Conservation (phyloP, 805 yeast genomes). For the Saccharomycopsis sp. region DNA sequence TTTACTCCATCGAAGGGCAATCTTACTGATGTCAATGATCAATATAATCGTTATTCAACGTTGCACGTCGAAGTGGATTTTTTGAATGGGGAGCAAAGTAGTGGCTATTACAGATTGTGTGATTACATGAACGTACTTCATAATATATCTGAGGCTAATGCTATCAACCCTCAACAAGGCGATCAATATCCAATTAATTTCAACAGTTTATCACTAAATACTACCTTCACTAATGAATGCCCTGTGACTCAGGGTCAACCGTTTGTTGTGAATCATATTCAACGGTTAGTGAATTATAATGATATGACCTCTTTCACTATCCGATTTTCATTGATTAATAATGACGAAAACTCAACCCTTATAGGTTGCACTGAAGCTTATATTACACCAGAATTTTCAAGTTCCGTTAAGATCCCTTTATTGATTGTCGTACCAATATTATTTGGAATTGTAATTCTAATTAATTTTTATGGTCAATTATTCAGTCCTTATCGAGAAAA, state of each 20-base stretch:
- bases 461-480: constrained; percentile 32
- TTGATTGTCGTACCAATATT: constrained; percentile 35
- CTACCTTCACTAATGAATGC: constrained; percentile 22
- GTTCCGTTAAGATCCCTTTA: constrained; percentile 34
- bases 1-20: background rate
- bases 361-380: constrained; percentile 43
- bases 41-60: constrained; percentile 43
- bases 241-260: constrained; percentile 27
- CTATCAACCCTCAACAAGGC: background rate
- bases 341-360: constrained; percentile 30
- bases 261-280: constrained; percentile 25
- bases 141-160: background rate
- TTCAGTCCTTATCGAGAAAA: constrained; percentile 57
- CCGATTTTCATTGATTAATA: constrained; percentile 35
- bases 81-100: constrained; percentile 35
- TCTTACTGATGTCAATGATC: constrained; percentile 37
- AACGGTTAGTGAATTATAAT: constrained; percentile 25
- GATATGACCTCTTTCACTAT: constrained; percentile 41
- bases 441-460: constrained; percentile 31
- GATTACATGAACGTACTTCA: no score
- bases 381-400: constrained; percentile 42
- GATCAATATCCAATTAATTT: background rate
- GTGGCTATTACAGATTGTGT: constrained; percentile 39
- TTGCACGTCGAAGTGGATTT: constrained; percentile 39
- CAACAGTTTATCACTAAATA: background rate